Base-by-base conservation (phyloP, 371 early-diverging fungal species). In the Actinomucor elegans region DNA sequence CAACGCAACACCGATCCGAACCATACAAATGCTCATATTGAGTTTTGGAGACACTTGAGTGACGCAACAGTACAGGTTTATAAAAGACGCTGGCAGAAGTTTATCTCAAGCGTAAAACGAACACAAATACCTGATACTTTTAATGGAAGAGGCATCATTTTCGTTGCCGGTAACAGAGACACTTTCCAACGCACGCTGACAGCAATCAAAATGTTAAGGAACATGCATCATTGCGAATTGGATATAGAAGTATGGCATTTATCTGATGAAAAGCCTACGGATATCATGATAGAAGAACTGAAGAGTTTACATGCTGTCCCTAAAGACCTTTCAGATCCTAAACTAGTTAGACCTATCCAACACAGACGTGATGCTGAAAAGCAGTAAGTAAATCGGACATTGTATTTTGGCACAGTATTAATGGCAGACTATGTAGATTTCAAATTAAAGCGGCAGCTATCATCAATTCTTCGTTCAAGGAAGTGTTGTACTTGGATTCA, bases 401-500 rank as follows among this genome's bases (percentile, higher is more conserved):
- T n/a, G n/a, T n/a, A n/a, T n/a, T n/a, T n/a, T n/a, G n/a, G n/a
- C n/a, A n/a, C n/a, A n/a, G 21, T 35, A 8, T 28, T 17, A 37
- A 7, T 52, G 29, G 17, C 18, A 37, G 15, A 4, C 40, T n/a
- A n/a, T n/a, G 1, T 40, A 73, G 70, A 21, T 76, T 76, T 45
- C 76, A 76, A 54, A 76, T 79, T 27, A 83, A 83, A 52, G 69
- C 76, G 4, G 73, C 71, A 12, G 76, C 82, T 9, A 61, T 80
- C 20, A 59, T 81, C 31, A 66, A 75, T 32, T 69, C 76, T 7
- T 46, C 55, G n/a, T 81, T 80, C 45, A 55, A 71, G 44, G 61
- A 82, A 28, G 59, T 80, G 0, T 34, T 84, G 17, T 80, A 79
- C 35, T 47, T 84, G 12, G 84, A 84, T 50, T 73, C 78, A n/a